Conservation (phyloP, 2,329 filamentous ascomycete genomes). For the Dothideomycetes sp. region DNA sequence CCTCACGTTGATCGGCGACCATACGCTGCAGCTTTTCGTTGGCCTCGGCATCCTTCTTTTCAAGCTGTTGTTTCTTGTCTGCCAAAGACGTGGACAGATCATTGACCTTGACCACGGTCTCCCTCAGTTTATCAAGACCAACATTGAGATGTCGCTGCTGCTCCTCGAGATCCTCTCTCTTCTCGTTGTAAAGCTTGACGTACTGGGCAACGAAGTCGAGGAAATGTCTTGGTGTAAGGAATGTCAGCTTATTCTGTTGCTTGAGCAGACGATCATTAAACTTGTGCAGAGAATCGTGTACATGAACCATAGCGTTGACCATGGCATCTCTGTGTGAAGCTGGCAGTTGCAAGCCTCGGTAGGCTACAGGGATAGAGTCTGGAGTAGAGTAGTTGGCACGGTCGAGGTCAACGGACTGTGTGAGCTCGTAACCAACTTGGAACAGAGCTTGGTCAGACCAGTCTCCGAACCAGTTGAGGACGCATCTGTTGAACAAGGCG, state of each 20-base stretch:
- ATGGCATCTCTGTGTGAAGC: constrained; percentile 85
- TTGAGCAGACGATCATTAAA: constrained; percentile 83
- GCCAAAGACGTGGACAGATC: constrained; percentile 84
- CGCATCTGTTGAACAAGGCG: constrained; percentile 97
- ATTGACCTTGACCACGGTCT: constrained; percentile 94
- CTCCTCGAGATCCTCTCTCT: constrained; percentile 95
- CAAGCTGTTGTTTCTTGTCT: constrained; percentile 86
- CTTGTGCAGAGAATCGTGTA: constrained; percentile 84
- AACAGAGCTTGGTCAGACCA: constrained; percentile 99
- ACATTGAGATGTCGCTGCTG: constrained; percentile 98
- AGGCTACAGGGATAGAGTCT: constrained; percentile 86
- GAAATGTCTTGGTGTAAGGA: constrained; percentile 92
- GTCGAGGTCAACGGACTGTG: constrained; percentile 91
- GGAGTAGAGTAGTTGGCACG: constrained; percentile 75
- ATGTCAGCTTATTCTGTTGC: constrained; percentile 87
- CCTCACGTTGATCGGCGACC: constrained; percentile 90
- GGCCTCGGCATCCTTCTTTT: constrained; percentile 87
- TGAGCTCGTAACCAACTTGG: constrained; percentile 93
- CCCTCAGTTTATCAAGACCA: constrained; percentile 89
- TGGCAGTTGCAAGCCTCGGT: constrained; percentile 71
- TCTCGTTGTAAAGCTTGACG: constrained; percentile 93
- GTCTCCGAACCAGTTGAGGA: constrained; percentile 99
- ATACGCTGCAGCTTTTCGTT: constrained; percentile 96
- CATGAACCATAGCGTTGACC: constrained; percentile 97
- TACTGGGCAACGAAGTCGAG: constrained; percentile 97